Conservation (phyloP, 108 stramenopile species). For the Stephanodiscus triporus region DNA sequence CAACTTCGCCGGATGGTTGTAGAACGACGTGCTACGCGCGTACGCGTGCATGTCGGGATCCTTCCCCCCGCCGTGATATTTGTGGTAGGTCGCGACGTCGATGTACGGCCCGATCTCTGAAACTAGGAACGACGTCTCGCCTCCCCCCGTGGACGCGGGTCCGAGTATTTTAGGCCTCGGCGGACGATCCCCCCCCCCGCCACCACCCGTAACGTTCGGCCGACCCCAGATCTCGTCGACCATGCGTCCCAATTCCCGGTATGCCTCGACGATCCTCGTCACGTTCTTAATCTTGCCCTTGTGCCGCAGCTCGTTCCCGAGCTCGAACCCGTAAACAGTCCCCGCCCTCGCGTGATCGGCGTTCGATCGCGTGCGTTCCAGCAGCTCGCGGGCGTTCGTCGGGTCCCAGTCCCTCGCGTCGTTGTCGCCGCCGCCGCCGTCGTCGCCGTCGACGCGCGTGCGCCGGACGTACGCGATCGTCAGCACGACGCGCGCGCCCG, state of each 20-base stretch:
- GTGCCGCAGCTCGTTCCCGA: constrained; percentile 44
- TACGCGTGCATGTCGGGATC: constrained; percentile 4
- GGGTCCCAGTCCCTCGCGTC: constrained; percentile 42
- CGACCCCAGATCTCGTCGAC: constrained; percentile 34
- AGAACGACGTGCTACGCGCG: constrained; percentile 14
- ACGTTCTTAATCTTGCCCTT: constrained; percentile 31
- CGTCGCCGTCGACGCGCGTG: constrained; percentile 27
- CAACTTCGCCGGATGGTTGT: constrained; percentile 25
- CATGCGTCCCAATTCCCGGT: constrained; percentile 33
- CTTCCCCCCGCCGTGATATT: constrained; percentile 45
- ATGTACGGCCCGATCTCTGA: constrained; percentile 22
- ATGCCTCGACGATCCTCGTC: constrained; percentile 37
- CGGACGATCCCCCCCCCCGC: neutral
- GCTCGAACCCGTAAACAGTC: constrained; percentile 37
- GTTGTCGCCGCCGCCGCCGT: constrained; percentile 11
- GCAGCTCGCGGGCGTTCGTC: constrained; percentile 18
- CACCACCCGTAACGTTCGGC: neutral
- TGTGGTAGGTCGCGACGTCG: constrained; percentile 45
- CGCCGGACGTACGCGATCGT: constrained; percentile 38
- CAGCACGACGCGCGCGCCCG: constrained; percentile 38
- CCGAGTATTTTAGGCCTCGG: constrained; percentile 30
- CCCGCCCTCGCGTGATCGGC: constrained; percentile 6
- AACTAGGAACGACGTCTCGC: constrained; percentile 14
- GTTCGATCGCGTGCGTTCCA: constrained; percentile 26
- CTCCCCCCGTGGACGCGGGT: constrained; percentile 29